These are phyloP conservation scores for Dactylellina parvicollis DNA, from an alignment of 2,329 filamentous ascomycete species.

Conservation along the genomic window DNA sequence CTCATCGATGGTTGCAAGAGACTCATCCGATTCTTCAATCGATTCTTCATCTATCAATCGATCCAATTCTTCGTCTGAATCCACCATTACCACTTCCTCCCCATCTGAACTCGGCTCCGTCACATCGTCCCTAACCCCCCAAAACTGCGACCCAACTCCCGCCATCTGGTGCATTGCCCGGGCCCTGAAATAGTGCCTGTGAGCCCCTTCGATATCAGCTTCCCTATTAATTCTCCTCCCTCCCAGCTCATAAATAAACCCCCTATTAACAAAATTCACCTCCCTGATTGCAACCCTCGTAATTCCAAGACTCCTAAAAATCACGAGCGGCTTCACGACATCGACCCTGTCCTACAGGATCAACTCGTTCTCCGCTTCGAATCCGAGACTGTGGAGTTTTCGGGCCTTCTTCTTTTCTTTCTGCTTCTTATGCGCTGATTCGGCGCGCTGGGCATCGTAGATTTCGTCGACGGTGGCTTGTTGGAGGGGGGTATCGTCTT, in stretches of 20 bases:
- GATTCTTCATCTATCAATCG: conserved; percentile 13
- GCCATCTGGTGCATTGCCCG: background rate
- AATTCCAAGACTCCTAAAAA: conserved; percentile 29
- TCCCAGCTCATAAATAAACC: conserved; percentile 12
- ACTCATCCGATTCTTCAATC: conserved; percentile 4
- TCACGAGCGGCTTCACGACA: conserved; percentile 23
- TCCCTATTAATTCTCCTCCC: background rate
- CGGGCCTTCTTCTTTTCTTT: conserved; percentile 77
- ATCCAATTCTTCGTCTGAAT: too few species aligned
- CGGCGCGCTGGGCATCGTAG: conserved; percentile 76
- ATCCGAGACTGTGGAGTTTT: conserved; percentile 80
- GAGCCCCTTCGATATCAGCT: background rate
- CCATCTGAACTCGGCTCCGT: background rate
- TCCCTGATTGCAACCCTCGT: conserved; percentile 15
- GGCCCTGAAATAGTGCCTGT: background rate
- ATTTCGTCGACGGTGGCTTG: conserved; percentile 69
- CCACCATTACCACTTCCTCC: too few species aligned
- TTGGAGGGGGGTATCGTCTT: conserved; percentile 83
- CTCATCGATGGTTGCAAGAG: conserved; percentile 18
- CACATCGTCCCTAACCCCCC: background rate
- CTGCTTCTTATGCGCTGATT: conserved; percentile 74
- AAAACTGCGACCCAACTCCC: background rate
- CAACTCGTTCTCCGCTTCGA: conserved; percentile 78
- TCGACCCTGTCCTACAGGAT: conserved; percentile 47
- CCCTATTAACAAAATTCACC: conserved; percentile 1